Evolutionary conservation across 805 yeast species (phyloP).

Genomic region (Cyberlindnera xylosilytica): DNA sequence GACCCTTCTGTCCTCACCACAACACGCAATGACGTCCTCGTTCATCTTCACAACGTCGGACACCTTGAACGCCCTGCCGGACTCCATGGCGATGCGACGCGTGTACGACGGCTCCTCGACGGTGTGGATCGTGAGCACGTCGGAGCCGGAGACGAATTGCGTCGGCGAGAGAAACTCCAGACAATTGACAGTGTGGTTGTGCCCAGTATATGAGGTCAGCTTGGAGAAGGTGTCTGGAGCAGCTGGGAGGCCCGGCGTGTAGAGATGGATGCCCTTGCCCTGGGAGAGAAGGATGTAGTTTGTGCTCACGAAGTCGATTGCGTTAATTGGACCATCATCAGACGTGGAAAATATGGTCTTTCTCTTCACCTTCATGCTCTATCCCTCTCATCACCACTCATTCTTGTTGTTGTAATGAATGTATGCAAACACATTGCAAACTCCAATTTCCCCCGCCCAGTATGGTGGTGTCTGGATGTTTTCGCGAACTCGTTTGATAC

Average conservation of each 20-base stretch:
- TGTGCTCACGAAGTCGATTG: background rate
- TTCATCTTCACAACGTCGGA: slow-evolving; percentile 12
- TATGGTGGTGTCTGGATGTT: no score
- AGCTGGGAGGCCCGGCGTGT: slow-evolving; percentile 2
- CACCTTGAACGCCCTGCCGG: slow-evolving; percentile 8
- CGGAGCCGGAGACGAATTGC: slow-evolving; percentile 14
- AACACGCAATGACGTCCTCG: slow-evolving; percentile 16
- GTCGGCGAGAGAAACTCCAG: slow-evolving; percentile 9
- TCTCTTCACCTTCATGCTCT: background rate
- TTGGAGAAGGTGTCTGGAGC: background rate
- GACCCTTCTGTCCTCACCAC: slow-evolving; percentile 20
- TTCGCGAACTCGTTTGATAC: background rate
- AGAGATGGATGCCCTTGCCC: slow-evolving; percentile 5
- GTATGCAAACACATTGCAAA: no score
- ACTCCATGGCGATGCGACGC: slow-evolving; percentile 13
- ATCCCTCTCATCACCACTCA: no score
- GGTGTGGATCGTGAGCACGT: slow-evolving; percentile 17
- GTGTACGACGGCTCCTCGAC: slow-evolving; percentile 5
- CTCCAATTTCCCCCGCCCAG: no score
- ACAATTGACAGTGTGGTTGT: slow-evolving; percentile 10
- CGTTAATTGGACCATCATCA: slow-evolving; percentile 3
- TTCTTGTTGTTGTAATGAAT: no score
- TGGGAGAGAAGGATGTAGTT: slow-evolving; percentile 13
- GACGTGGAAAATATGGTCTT: background rate
- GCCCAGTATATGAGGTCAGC: slow-evolving; percentile 11